Conservation (phyloP, 768 basidiomycete species). For the Mrakia frigida region DNA sequence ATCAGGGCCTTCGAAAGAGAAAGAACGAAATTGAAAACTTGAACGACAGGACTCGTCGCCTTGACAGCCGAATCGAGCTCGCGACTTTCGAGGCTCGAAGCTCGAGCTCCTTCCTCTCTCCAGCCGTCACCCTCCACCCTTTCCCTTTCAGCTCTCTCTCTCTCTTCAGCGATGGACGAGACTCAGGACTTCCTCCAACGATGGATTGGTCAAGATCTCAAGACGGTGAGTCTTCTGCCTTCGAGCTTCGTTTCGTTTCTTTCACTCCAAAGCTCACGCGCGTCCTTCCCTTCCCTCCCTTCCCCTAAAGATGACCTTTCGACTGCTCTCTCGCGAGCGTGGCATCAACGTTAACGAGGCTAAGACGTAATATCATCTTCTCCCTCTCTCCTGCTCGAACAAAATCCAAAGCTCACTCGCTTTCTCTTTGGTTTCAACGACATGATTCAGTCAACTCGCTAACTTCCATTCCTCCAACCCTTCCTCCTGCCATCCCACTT, state of each 20-base stretch:
- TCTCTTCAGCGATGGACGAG: neutral
- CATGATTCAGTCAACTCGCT: neutral
- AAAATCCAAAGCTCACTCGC: neutral
- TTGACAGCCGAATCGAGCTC: too few species aligned
- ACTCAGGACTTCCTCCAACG: neutral
- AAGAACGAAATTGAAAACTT: too few species aligned
- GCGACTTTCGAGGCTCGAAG: too few species aligned
- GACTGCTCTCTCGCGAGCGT: neutral
- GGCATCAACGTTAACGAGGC: neutral
- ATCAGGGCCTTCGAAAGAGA: too few species aligned
- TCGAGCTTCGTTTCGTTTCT: neutral
- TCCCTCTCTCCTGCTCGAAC: neutral
- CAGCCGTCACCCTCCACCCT: neutral
- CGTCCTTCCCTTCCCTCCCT: neutral
- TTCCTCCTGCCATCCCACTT: neutral
- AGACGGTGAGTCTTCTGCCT: neutral
- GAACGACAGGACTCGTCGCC: too few species aligned
- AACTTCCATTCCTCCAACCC: neutral
- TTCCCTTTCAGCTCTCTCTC: neutral
- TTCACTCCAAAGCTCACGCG: conserved; percentile 9
- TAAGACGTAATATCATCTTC: neutral
- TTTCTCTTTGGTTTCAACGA: too few species aligned
- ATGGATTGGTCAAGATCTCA: neutral
- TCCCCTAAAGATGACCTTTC: neutral
- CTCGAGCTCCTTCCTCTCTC: too few species aligned